Percentiles rank a stretch among this genome's conserved stretches.
phyloP scores from a whole-genome alignment of 768 basidiomycete genomes.

The Tulasnella sp. region DNA sequence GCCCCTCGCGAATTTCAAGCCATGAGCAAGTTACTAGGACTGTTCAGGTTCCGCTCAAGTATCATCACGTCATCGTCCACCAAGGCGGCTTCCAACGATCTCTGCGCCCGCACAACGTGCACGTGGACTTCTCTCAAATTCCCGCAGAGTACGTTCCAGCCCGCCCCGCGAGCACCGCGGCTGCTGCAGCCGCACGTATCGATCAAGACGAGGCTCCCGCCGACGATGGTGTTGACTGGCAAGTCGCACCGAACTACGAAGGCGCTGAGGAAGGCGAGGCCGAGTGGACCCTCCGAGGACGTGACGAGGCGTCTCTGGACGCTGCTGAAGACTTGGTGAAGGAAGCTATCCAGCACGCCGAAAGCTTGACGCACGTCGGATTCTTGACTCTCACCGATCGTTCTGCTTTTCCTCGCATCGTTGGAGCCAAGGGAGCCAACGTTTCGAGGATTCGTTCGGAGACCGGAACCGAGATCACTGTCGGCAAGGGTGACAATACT shows the following conservation, averaged over 20 bases:
- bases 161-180: conserved; percentile 34
- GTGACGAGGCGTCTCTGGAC: conserved; percentile 65
- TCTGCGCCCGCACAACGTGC: conserved; percentile 70
- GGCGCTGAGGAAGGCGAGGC: conserved; percentile 74
- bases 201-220: conserved; percentile 43
- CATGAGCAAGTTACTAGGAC: conserved; percentile 42
- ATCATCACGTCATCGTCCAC: conserved; percentile 74
- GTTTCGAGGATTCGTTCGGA: conserved; percentile 78
- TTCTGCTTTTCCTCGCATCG: conserved; percentile 82
- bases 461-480: conserved; percentile 85
- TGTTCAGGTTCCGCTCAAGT: conserved; percentile 71
- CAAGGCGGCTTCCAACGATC: conserved; percentile 81
- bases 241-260: conserved; percentile 66
- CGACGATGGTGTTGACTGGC: conserved; percentile 50
- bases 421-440: conserved; percentile 84
- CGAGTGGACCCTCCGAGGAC: conserved; percentile 74
- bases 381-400: conserved; percentile 77
- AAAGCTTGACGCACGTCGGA: conserved; percentile 64
- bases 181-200: conserved; percentile 57
- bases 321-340: conserved; percentile 55
- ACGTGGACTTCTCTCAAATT: conserved; percentile 62
- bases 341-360: conserved; percentile 61
- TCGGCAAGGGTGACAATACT: conserved; percentile 75
- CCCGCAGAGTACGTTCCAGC: conserved; percentile 52
- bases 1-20: conserved; percentile 1